These are phyloP conservation scores for Phlebopus sp. DNA, from an alignment of 1,284 basidiomycete species.

Conservation along the genomic window DNA sequence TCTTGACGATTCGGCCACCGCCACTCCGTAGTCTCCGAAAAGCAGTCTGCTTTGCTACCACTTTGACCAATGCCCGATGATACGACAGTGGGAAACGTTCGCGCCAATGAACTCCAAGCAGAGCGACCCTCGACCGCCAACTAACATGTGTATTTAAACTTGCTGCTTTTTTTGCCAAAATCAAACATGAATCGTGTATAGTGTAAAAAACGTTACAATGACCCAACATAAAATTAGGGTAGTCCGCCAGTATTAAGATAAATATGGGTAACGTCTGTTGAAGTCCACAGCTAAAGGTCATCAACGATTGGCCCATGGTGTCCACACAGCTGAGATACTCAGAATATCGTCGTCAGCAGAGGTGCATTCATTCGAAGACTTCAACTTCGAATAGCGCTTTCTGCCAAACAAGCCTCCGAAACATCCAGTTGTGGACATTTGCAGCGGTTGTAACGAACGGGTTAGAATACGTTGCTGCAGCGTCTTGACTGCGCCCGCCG, in stretches of 20 bases:
- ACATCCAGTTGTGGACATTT: slow-evolving; percentile 19
- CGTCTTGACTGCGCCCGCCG: slow-evolving; percentile 4
- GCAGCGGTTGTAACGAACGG: slow-evolving; percentile 23
- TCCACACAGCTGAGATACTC: slow-evolving; percentile 18
- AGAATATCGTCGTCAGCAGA: slow-evolving; percentile 15
- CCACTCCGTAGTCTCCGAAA: too few relatives aligned
- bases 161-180: too few relatives aligned
- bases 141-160: too few relatives aligned
- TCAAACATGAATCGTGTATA: too few relatives aligned
- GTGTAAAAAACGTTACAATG: too few relatives aligned
- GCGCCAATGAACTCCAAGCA: too few relatives aligned
- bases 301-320: slow-evolving; percentile 6
- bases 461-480: slow-evolving; percentile 20
- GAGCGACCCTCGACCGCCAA: too few relatives aligned
- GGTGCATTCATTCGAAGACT: background rate
- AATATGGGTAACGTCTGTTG: background rate
- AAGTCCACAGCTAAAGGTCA: background rate
- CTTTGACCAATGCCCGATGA: too few relatives aligned
- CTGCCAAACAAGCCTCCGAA: slow-evolving; percentile 18
- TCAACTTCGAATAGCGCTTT: slow-evolving; percentile 9
- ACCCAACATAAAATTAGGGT: background rate
- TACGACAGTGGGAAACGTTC: too few relatives aligned
- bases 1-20: background rate
- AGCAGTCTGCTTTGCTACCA: too few relatives aligned
- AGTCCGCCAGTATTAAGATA: background rate